Evolutionary conservation across 2,329 filamentous ascomycete genomes (phyloP).

Genomic region (Aspergillus novofumigatus): DNA sequence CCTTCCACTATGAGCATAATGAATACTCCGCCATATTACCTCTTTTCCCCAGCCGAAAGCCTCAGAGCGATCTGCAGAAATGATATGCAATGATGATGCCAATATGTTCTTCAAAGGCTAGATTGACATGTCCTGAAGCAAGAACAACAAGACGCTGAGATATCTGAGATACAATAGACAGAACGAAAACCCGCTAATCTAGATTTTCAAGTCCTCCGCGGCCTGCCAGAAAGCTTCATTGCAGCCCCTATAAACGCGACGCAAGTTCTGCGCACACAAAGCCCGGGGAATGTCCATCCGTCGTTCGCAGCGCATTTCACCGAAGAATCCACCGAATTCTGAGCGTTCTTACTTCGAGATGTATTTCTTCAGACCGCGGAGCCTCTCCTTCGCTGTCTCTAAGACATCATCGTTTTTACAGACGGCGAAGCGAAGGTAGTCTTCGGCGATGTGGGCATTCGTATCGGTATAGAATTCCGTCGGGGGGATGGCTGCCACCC

Average conservation of each 20-base stretch:
- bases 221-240: not conserved
- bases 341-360: conserved; percentile 41
- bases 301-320: not conserved
- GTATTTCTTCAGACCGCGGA: conserved; percentile 70
- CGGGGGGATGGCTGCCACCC: conserved; percentile 91
- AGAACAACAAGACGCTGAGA: not conserved
- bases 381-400: conserved; percentile 70
- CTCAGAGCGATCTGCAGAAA: not conserved
- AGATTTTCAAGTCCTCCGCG: not conserved
- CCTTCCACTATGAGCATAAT: not conserved
- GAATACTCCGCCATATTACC: too few species aligned
- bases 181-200: not conserved
- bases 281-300: not conserved
- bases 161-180: not conserved
- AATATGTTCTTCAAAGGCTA: not conserved
- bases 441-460: conserved; percentile 81
- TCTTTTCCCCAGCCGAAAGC: not conserved
- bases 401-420: conserved; percentile 90
- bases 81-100: not conserved
- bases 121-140: not conserved
- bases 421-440: conserved; percentile 92
- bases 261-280: not conserved
- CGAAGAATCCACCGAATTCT: conserved; percentile 6
- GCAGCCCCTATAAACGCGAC: not conserved
- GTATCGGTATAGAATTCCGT: conserved; percentile 91